Conservation (phyloP, 192 early-diverging fungal species). For the Lunasporangiospora selenospora region DNA sequence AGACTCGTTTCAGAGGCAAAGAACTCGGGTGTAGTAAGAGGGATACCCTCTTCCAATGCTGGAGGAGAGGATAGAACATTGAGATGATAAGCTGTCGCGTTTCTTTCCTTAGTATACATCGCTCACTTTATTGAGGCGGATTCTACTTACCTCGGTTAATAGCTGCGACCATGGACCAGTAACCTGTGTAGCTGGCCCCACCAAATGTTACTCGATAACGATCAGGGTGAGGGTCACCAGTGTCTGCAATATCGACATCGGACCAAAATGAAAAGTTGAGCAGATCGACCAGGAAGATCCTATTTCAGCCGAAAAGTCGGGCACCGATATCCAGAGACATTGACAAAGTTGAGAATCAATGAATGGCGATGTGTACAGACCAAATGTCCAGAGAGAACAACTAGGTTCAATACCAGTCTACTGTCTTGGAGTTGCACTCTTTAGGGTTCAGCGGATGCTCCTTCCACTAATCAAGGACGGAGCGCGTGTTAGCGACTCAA, state of each 20-base stretch:
- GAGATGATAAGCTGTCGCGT: not conserved
- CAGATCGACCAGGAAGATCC: slow-evolving; percentile 85
- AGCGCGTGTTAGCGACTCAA: too few species aligned
- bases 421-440: slow-evolving; percentile 55
- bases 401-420: slow-evolving; percentile 61
- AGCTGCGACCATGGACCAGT: slow-evolving; percentile 84
- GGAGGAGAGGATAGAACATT: not conserved
- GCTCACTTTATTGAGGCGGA: not conserved
- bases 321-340: too few species aligned
- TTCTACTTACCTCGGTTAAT: slow-evolving; percentile 66
- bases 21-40: slow-evolving; percentile 65
- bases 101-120: not conserved
- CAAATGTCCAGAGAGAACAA: not conserved
- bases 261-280: slow-evolving; percentile 92
- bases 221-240: slow-evolving; percentile 42
- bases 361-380: not conserved
- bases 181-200: slow-evolving; percentile 70
- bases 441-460: slow-evolving; percentile 65
- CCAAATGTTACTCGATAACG: slow-evolving; percentile 68
- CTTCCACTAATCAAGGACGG: slow-evolving; percentile 29
- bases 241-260: slow-evolving; percentile 58
- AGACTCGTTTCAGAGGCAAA: slow-evolving; percentile 48
- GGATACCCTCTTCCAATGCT: slow-evolving; percentile 65
- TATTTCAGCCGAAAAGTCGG: slow-evolving; percentile 6
- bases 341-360: too few species aligned